A percentile compares a stretch with the other conserved stretches of the same genome.
These are phyloP conservation scores for Umbilicus rupestris DNA, from an alignment of 164 flowering plant genomes.

Conservation along the genomic window DNA sequence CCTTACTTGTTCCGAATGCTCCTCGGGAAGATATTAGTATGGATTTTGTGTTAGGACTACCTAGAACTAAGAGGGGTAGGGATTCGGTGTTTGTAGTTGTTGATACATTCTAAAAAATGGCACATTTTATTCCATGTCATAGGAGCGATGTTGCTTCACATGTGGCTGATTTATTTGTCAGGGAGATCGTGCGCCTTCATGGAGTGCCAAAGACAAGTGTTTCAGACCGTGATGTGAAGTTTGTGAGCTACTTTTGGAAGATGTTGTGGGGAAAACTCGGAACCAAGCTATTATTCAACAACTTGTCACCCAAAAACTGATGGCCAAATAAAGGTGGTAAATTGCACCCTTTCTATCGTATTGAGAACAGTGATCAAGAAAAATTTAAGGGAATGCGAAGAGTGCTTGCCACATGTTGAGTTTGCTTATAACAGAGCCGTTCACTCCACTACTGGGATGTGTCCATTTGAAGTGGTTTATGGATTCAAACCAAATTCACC, in stretches of 20 bases:
- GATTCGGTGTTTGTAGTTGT: neutral
- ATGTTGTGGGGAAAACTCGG: too few species aligned
- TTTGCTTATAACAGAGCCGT: slow-evolving; percentile 5
- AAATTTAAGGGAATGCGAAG: too few species aligned
- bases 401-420: too few species aligned
- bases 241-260: neutral
- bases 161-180: neutral
- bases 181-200: neutral
- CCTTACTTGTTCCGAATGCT: too few species aligned
- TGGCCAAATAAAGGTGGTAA: too few species aligned
- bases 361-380: too few species aligned
- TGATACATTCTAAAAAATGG: neutral
- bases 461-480: slow-evolving; percentile 13
- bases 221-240: neutral
- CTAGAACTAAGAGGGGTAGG: neutral
- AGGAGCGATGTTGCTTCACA: neutral
- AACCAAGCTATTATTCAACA: too few species aligned
- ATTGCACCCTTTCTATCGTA: too few species aligned
- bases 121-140: neutral
- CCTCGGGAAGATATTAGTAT: too few species aligned
- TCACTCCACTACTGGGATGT: slow-evolving; percentile 9
- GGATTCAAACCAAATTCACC: slow-evolving; percentile 12
- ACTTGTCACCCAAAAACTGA: too few species aligned
- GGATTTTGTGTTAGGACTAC: too few species aligned
- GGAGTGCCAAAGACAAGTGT: neutral